Base-by-base conservation (phyloP, 352 stramenopile species). In the Globisporangium sylvaticum region DNA sequence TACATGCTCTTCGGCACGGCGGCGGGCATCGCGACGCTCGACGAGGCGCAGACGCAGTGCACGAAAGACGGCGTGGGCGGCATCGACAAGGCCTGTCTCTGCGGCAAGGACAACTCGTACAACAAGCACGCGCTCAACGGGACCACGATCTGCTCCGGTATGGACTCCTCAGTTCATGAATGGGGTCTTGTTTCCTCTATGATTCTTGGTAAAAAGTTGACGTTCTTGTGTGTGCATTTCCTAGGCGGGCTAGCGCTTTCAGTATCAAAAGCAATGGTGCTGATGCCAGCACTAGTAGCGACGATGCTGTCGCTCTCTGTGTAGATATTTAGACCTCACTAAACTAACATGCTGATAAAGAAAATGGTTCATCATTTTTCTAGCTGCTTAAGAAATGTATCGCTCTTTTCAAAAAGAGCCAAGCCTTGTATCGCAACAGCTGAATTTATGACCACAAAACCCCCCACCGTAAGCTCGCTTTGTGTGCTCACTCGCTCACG, bases 1-100 rank as follows among this genome's bases (percentile, higher is more conserved):
- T 92, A 90, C 66, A 88, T 92, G 73, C 48, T 83, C 62, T 65
- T 86, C 12, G 84, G 84, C 31, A 94, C 82, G 6, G n/a, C 73
- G 0, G 77, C 75, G 0, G 80, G 71, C 27, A 71, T 89, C n/a
- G 64, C 63, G 12, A 73, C 79, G 10, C 67, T 92, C 54, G 71
- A 89, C 24, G 66, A 79, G 14, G 74, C 81, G 1, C 76, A 91
- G 53, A 68, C 83, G 37, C 79, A 69, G 6, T 93, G 84, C 67
- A 81, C 68, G 0, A 73, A 71, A 6, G 53, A 63, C 31, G 84
- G 81, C 8, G 69, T 88, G 20, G 58, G 55, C 4, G 75, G 68
- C 0, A 62, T 93, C 9, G 73, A 84, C 39, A 64, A 69, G 25
- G 68, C 77, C 50, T 93, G 84, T 68, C 70, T 80, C 0, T 93